Evolutionary conservation across 345 rosid species (phyloP).

Genomic region (Boechera retrofracta): DNA sequence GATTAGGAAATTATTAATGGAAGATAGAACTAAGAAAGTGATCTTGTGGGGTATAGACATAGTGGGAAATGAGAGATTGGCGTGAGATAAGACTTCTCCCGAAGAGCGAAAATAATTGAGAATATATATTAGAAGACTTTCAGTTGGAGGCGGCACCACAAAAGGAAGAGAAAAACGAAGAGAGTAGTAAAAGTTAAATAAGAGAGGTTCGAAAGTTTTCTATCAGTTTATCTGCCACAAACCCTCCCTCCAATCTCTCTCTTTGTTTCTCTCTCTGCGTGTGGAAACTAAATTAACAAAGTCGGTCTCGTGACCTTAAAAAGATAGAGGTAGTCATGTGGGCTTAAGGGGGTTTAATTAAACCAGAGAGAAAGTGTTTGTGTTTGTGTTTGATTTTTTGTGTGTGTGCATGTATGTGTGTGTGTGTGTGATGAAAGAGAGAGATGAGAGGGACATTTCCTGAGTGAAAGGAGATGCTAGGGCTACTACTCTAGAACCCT

Average conservation of each 20-base stretch:
- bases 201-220: constrained; percentile 78
- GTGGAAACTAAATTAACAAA: constrained; percentile 54
- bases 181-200: constrained; percentile 62
- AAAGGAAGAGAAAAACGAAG: constrained; percentile 47
- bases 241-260: constrained; percentile 54
- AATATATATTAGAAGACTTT: constrained; percentile 62
- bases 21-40: constrained; percentile 37
- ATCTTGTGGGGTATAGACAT: constrained; percentile 37
- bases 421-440: constrained; percentile 41
- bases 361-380: constrained; percentile 41
- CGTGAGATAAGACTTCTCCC: constrained; percentile 53
- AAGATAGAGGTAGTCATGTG: constrained; percentile 44
- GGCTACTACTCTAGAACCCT: constrained; percentile 59
- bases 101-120: constrained; percentile 51
- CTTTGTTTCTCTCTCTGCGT: constrained; percentile 48
- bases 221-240: constrained; percentile 85
- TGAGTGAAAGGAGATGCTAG: constrained; percentile 47
- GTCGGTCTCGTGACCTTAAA: constrained; percentile 86
- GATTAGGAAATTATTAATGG: constrained; percentile 26
- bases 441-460: constrained; percentile 62
- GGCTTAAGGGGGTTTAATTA: constrained; percentile 39
- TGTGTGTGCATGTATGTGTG: constrained; percentile 23
- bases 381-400: constrained; percentile 18
- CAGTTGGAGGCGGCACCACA: constrained; percentile 76
- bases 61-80: constrained; percentile 51